Evolutionary conservation across 2,329 filamentous ascomycete genomes (phyloP).

Genomic region (Trichoderma koningiopsis): DNA sequence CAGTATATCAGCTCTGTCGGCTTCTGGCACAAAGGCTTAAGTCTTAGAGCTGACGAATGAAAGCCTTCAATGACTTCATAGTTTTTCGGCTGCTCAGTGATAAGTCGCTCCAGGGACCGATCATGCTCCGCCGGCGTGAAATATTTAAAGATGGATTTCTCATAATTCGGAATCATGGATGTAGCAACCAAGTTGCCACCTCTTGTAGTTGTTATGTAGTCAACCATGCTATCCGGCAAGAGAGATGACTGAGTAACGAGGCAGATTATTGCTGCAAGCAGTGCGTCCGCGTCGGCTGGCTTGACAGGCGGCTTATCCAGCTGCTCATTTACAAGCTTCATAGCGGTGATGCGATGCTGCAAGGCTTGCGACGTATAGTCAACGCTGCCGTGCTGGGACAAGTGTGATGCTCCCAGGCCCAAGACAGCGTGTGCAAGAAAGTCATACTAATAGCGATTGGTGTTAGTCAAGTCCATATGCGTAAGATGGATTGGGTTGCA

Average conservation of each 20-base stretch:
- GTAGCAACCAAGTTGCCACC: constrained; percentile 34
- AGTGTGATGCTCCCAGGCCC: constrained; percentile 43
- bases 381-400: constrained; percentile 35
- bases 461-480: background rate
- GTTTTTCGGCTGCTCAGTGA: constrained; percentile 32
- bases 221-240: constrained; percentile 43
- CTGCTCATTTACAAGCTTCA: constrained; percentile 41
- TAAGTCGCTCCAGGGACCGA: constrained; percentile 29
- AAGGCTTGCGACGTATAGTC: constrained; percentile 38
- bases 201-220: constrained; percentile 42
- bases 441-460: constrained; percentile 35
- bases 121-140: constrained; percentile 35
- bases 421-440: constrained; percentile 44
- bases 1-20: constrained; percentile 30
- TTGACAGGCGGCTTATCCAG: constrained; percentile 34
- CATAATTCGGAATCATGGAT: constrained; percentile 30
- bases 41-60: constrained; percentile 25
- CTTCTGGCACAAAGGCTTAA: constrained; percentile 29
- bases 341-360: constrained; percentile 41
- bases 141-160: constrained; percentile 31
- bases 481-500: background rate
- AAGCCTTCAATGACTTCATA: constrained; percentile 30
- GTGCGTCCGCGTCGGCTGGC: constrained; percentile 40
- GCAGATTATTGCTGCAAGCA: constrained; percentile 41
- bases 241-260: constrained; percentile 42